Base-by-base conservation (phyloP, 164 flowering plant species). In the Akebia trifoliata region DNA sequence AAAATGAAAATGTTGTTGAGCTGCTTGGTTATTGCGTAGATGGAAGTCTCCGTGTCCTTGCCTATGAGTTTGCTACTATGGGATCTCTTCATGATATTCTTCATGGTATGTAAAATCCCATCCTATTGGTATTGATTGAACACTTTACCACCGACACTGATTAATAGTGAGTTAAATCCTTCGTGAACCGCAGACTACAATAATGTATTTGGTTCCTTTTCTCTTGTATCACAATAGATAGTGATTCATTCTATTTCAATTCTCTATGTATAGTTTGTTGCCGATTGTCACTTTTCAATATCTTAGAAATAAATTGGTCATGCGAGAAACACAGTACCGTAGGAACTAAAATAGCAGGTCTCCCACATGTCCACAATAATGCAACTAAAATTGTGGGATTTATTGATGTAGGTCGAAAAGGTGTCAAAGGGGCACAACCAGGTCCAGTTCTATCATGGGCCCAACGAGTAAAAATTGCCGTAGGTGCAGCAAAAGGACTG, bases 401-500 rank as follows among this genome's bases (percentile, higher is more conserved):
- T 25, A 4, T 37, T 6, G 40, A 21, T 35, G 38, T 54, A 89
- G 97, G 97, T 28, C 73, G 90, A 60, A 89, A 89, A 72, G 97
- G 97, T 62, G 90, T 84, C 38, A 83, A 86, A 72, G 97, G 91
- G 60, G 87, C 94, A 53, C 89, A 86, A 39, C 97, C 94, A 50
- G 90, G 94, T 60, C 94, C 87, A 39, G 81, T 89, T 63, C 73
- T 89, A 37, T 71, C 88, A 12, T 89, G 97, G 97, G 69, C 72
- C 14, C 94, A 86, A 45, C 73, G 97, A 50, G 94, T 89, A 7
- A 89, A 84, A 68, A 86, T 89, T 76, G 94, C 94, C 29, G 88
- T 81, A 0, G 97, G 91, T n/a, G 91, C 97, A 63, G 94, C 97
- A n/a, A 89, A 69, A 72, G 97, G 97, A 58, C 91, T 84, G 49